Evolutionary conservation across 1,284 basidiomycete genomes (phyloP).

Genomic region (Coriolopsis trogii): DNA sequence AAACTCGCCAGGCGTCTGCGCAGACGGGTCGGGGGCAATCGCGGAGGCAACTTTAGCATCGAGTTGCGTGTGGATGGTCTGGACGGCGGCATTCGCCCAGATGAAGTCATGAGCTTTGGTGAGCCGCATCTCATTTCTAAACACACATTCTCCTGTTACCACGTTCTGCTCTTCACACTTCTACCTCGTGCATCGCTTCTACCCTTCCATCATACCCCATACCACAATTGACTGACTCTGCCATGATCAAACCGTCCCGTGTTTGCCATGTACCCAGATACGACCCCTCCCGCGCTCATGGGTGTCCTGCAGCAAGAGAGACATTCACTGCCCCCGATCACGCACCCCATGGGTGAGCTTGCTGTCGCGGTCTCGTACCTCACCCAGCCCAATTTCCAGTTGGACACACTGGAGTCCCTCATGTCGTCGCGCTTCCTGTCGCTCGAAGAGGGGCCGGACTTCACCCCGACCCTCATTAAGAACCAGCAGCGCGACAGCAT

Average conservation of each 20-base stretch:
- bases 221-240: conserved; percentile 14
- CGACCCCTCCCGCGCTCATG: conserved; percentile 42
- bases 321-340: conserved; percentile 62
- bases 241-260: not conserved
- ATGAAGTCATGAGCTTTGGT: conserved; percentile 45
- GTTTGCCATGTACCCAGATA: conserved; percentile 35
- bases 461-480: conserved; percentile 64
- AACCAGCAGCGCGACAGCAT: conserved; percentile 55
- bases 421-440: conserved; percentile 73
- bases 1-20: conserved; percentile 65
- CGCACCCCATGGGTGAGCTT: conserved; percentile 69
- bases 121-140: conserved; percentile 14
- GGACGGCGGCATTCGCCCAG: conserved; percentile 33
- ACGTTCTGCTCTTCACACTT: conserved; percentile 1
- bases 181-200: not conserved
- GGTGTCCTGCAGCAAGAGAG: conserved; percentile 50
- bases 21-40: conserved; percentile 42
- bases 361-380: conserved; percentile 65
- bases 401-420: conserved; percentile 75
- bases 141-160: conserved; percentile 3
- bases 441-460: conserved; percentile 57
- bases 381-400: conserved; percentile 63
- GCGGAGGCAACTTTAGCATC: conserved; percentile 54
- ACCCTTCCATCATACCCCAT: conserved; percentile 15
- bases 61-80: conserved; percentile 49